Percentiles rank a stretch among this genome's conserved stretches.
Evolutionary conservation across 1,284 basidiomycete species (phyloP).

Genomic region (Rhodotorula sp.): DNA sequence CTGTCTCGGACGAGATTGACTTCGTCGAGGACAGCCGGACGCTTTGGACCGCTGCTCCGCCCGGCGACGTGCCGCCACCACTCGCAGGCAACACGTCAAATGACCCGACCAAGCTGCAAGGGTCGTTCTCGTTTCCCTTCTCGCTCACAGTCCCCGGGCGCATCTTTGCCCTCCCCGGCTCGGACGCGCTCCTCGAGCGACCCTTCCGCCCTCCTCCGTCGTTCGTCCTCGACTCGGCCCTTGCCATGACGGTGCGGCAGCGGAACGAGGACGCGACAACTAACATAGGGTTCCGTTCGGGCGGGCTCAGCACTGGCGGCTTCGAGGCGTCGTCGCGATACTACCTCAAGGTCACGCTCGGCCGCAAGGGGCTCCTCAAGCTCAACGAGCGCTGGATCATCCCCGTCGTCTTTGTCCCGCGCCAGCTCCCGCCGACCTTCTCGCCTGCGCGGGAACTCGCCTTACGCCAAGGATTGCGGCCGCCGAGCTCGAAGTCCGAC

Average conservation of each 20-base stretch:
- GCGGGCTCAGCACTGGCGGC: slow-evolving; percentile 5
- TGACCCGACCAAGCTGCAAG: slow-evolving; percentile 32
- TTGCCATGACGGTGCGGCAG: background rate
- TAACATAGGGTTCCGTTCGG: no score
- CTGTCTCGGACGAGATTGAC: slow-evolving; percentile 32
- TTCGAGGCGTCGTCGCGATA: slow-evolving; percentile 34
- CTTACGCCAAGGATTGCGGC: background rate
- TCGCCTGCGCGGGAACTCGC: slow-evolving; percentile 17
- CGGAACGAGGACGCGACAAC: no score
- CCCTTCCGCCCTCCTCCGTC: slow-evolving; percentile 24
- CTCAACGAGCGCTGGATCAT: slow-evolving; percentile 40
- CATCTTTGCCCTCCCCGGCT: slow-evolving; percentile 13
- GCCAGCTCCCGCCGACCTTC: slow-evolving; percentile 19
- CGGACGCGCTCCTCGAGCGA: background rate
- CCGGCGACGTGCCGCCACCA: background rate
- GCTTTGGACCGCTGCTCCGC: slow-evolving; percentile 15
- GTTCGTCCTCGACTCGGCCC: slow-evolving; percentile 26
- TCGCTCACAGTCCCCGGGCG: slow-evolving; percentile 24
- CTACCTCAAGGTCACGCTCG: slow-evolving; percentile 41
- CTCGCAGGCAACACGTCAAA: slow-evolving; percentile 19
- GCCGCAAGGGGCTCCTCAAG: slow-evolving; percentile 32
- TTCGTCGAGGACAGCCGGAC: slow-evolving; percentile 14
- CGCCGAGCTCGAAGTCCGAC: slow-evolving; percentile 17
- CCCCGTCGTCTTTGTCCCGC: slow-evolving; percentile 37
- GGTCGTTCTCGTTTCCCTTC: slow-evolving; percentile 36